Percentiles rank a stretch among this genome's conserved stretches.
These are phyloP conservation scores for Coelastrella sp. DNA, from an alignment of 139 green algal genomes.

Conservation along the genomic window DNA sequence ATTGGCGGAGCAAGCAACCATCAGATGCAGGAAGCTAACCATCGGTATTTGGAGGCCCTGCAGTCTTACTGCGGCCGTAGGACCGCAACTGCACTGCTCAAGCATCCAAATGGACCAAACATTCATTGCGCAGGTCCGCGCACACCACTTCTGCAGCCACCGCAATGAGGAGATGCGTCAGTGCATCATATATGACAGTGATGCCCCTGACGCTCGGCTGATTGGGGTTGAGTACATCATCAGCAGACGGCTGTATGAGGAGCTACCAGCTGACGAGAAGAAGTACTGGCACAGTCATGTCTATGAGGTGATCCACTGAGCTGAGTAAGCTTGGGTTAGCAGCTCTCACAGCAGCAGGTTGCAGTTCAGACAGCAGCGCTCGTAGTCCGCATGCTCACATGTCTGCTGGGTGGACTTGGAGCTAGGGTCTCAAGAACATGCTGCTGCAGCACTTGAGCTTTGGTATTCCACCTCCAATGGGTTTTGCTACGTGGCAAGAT, in stretches of 20 bases:
- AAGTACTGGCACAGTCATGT: slow-evolving; percentile 84
- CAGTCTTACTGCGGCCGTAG: too few relatives aligned
- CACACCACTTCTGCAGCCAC: slow-evolving; percentile 83
- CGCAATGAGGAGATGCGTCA: slow-evolving; percentile 79
- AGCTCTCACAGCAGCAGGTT: too few relatives aligned
- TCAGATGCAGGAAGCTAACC: too few relatives aligned
- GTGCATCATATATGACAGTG: slow-evolving; percentile 78
- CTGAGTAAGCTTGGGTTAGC: background rate
- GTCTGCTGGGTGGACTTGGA: too few relatives aligned
- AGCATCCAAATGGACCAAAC: background rate
- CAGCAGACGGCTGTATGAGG: slow-evolving; percentile 66
- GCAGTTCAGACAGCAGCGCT: background rate
- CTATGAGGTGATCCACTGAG: slow-evolving; percentile 61
- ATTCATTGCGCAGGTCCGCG: slow-evolving; percentile 63
- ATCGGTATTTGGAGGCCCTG: too few relatives aligned
- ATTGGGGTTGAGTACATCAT: slow-evolving; percentile 86
- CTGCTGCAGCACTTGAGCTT: too few relatives aligned
- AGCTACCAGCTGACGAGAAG: slow-evolving; percentile 83
- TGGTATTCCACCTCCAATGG: too few relatives aligned
- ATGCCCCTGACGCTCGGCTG: slow-evolving; percentile 65
- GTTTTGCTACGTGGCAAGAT: too few relatives aligned
- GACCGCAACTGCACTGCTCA: too few relatives aligned
- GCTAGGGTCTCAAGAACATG: too few relatives aligned
- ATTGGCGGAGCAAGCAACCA: too few relatives aligned
- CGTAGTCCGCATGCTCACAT: too few relatives aligned